phyloP scores from a whole-genome alignment of 176 grass and related monocot species.

The Oryza nivara region DNA sequence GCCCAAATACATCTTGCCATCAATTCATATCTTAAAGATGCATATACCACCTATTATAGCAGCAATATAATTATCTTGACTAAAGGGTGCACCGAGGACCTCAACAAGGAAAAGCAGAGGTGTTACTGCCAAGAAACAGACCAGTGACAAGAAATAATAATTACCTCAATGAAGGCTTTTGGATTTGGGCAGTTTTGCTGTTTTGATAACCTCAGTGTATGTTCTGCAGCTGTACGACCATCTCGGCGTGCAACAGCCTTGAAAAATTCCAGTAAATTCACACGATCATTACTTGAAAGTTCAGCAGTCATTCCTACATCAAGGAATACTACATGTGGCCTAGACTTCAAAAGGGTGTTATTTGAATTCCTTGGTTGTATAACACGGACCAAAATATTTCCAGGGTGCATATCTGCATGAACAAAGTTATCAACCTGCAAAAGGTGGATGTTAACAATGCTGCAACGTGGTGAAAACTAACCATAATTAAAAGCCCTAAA shows the following conservation, averaged over 20 bases:
- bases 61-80: neutral
- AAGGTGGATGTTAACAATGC: slow-evolving; percentile 24
- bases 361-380: slow-evolving; percentile 58
- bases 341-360: slow-evolving; percentile 71
- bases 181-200: slow-evolving; percentile 94
- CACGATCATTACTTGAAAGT: slow-evolving; percentile 82
- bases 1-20: slow-evolving; percentile 4
- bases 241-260: slow-evolving; percentile 92
- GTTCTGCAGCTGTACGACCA: slow-evolving; percentile 81
- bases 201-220: slow-evolving; percentile 83
- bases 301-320: slow-evolving; percentile 99
- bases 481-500: slow-evolving; percentile 11
- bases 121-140: neutral
- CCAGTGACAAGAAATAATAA: neutral
- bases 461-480: slow-evolving; percentile 8
- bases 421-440: slow-evolving; percentile 98
- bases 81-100: neutral
- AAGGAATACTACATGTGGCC: slow-evolving; percentile 93
- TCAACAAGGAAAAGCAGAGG: neutral
- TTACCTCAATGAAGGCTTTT: slow-evolving; percentile 94
- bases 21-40: neutral
- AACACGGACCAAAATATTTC: slow-evolving; percentile 96
- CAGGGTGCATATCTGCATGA: slow-evolving; percentile 99
- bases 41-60: neutral
- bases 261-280: slow-evolving; percentile 94